Evolutionary conservation across 2,329 filamentous ascomycete species (phyloP), one percentile per base, ranked within the genome.

Genomic region (Sclerotinia minor): DNA sequence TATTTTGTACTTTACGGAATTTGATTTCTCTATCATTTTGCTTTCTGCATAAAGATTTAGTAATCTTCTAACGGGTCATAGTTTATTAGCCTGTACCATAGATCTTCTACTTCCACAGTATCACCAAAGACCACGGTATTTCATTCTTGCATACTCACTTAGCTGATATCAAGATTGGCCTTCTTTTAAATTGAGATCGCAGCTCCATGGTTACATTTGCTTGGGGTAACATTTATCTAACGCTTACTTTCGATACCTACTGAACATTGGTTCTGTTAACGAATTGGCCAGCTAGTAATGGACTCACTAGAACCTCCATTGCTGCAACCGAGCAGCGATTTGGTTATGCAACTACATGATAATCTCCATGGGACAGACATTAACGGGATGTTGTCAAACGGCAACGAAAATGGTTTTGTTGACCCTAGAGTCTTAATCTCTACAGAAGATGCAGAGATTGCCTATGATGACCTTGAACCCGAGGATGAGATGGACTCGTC

Each of bases 351-450:
- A n/a, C 71, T 74, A 69, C 69, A 70, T 32, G 69, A 68, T 29
- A 65, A 72, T 49, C 21, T 38, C 13, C 41, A 67, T 17, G 24
- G 24, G 44, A 19, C 49, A 26, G 19, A n/a, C 17, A 49, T 54
- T 7, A 68, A 71, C 29, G 61, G 53, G 15, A 24, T 54, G n/a
- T 66, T 69, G 17, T 54, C 69, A 7, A 38, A 69, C 11, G 67
- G 69, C 21, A 75, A 74, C 7, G 68, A 68, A 17, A 75, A 73
- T 58, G 72, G 70, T 9, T 74, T 71, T 58, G 67, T 75, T 35
- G 70, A 75, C 59, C 74, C 75, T 65, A 69, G 70, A 68, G 68
- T 72, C 21, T 45, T 72, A 13, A 58, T 71, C 9, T 58, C 65
- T 53, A 35, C 67, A 19, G 60, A 69, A 45, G 71, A 73, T 29